phyloP scores from a whole-genome alignment of 2,329 filamentous ascomycete species.

The Aspergillus ibericus region DNA sequence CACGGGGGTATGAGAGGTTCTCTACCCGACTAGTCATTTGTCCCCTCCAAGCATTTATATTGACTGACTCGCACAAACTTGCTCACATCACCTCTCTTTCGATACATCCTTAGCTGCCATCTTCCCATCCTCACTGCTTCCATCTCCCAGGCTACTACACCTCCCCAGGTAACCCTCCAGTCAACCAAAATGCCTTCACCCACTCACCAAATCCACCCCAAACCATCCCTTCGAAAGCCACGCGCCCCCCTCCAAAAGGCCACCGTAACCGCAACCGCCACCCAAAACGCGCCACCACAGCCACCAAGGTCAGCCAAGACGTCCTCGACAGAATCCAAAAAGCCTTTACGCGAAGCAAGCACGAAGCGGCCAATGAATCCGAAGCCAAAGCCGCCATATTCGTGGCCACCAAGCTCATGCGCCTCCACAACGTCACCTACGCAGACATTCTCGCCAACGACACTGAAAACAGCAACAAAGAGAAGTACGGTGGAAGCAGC shows the following conservation, averaged over 20 bases:
- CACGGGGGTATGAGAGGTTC: too few species aligned
- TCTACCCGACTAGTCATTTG: too few species aligned
- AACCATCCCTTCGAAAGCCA: too few species aligned
- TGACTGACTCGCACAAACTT: too few species aligned
- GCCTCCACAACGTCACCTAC: constrained; percentile 14
- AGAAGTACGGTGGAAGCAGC: constrained; percentile 11
- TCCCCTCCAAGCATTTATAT: too few species aligned
- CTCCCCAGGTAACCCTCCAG: too few species aligned
- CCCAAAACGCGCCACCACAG: neutral
- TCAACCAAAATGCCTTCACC: too few species aligned
- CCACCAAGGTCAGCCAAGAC: neutral
- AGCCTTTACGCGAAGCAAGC: constrained; percentile 22
- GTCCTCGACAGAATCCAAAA: constrained; percentile 25
- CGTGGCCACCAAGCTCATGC: constrained; percentile 17
- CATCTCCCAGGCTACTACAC: too few species aligned
- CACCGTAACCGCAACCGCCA: constrained; percentile 6
- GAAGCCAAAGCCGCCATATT: constrained; percentile 25
- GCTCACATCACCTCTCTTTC: too few species aligned
- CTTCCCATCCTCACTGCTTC: too few species aligned
- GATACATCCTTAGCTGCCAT: too few species aligned
- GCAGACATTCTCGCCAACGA: constrained; percentile 13
- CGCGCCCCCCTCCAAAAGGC: constrained; percentile 4
- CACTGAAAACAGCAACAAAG: constrained; percentile 2
- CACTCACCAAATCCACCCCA: too few species aligned
- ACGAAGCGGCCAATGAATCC: constrained; percentile 19